phyloP scores from a whole-genome alignment of 73 alveolate species.

The Stentor roeselii region DNA sequence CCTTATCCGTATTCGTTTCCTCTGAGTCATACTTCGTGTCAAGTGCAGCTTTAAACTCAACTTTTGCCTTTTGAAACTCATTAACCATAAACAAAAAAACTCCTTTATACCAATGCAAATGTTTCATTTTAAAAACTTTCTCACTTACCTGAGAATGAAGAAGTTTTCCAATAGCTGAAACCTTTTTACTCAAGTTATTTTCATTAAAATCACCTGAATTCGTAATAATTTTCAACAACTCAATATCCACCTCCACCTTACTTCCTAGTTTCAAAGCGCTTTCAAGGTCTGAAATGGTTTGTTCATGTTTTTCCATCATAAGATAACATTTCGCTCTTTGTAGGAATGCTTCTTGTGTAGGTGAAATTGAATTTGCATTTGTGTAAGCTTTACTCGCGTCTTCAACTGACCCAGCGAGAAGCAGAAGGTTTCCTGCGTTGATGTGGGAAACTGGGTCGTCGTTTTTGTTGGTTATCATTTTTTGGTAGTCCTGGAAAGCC shows the following conservation, averaged over 20 bases:
- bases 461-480: neutral
- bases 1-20: conserved; percentile 37
- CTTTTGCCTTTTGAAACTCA: conserved; percentile 18
- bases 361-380: conserved; percentile 26
- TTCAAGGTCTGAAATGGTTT: conserved; percentile 30
- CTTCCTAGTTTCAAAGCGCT: neutral
- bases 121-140: conserved; percentile 34
- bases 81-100: conserved; percentile 39
- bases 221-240: neutral
- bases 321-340: conserved; percentile 40
- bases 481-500: conserved; percentile 44
- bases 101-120: conserved; percentile 43
- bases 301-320: conserved; percentile 16
- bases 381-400: conserved; percentile 57
- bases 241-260: neutral
- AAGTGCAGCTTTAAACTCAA: conserved; percentile 8
- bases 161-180: neutral
- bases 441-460: conserved; percentile 43
- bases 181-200: neutral
- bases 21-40: conserved; percentile 30
- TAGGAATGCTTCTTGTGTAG: conserved; percentile 15
- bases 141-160: conserved; percentile 26
- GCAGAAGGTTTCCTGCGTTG: conserved; percentile 50
- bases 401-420: conserved; percentile 43
- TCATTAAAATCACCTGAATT: neutral